Base-by-base conservation (phyloP, 2,329 filamentous ascomycete species). In the Diaporthe caulivora region DNA sequence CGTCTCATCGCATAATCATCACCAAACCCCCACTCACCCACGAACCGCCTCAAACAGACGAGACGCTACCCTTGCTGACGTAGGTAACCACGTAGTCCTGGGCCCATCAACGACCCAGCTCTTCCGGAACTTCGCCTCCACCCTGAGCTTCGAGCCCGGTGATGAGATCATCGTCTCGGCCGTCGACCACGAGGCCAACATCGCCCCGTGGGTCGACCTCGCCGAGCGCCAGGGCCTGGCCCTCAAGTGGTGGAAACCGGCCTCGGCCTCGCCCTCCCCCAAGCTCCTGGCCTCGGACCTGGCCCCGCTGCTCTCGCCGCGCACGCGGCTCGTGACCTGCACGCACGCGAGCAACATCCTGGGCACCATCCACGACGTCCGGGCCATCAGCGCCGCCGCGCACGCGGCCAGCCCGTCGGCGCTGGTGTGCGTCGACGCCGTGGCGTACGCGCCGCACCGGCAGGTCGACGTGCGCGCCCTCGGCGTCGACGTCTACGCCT, bases 121-220 rank as follows among this genome's bases (percentile, higher is more conserved):
- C 13, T 90, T 95, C 77, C 90, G 93, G 76, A 95, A 95, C 79
- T 87, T 95, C 21, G 89, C 90, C 0, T 85, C 85, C 29, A 84
- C 88, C 2, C 81, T 92, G 7, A 77, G 80, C 15, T 89, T 92
- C 78, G 78, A 84, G 15, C 80, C 85, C 2, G 90, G 90, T 55
- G 90, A 92, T 74, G 92, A 94, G 79, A 87, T 96, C 64, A 84
- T 97, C 75, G 79, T 95, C 15, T 94, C 93, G 0, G 88, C 88
- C 72, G 84, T 95, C 71, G 93, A 95, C 80, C 93, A 96, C 78
- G 94, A 95, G 83, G 92, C 93, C 49, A 95, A 95, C 79, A 91
- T 94, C 72, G 90, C 92, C 1, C 87, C 93, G 0, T 96, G 93
- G 94, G 83, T 94, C 0, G 88, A 90, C 65, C 86, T 95, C 34